Evolutionary conservation across 768 basidiomycete species (phyloP), one percentile per base, ranked within the genome.

Genomic region (Sarcomyxa edulis): DNA sequence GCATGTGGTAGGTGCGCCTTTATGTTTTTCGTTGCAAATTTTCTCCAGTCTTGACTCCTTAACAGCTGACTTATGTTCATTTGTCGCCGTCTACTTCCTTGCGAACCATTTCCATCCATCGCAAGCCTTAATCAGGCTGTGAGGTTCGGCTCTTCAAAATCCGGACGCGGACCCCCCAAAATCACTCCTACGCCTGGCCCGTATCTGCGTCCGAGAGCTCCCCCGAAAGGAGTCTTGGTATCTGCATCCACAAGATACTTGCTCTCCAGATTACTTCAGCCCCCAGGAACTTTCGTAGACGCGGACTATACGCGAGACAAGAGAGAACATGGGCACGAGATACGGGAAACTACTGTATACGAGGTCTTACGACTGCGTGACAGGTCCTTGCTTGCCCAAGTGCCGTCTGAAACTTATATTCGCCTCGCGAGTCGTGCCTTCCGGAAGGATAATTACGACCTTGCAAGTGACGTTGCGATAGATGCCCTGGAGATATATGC

Each of bases 21-120:
- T 6, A 5, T 15, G 31, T 10, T 19, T 14, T 3, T 16, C n/a
- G 19, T 21, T 8, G n/a, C 11, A 33, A 7, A 39, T 33, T 9
- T 10, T 20, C 15, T 36, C 25, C 27, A 20, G 34, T 32, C 6
- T 33, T 37, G 27, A 18, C 25, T 26, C 32, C 20, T 21, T 18
- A 22, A 31, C 40, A 51, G 81, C 64, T 84, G 70, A 84, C 78
- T 74, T 79, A 84, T 84, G 81, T 81, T 71, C 65, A 69, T 77
- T 76, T 79, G 81, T 71, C 80, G 77, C 63, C 71, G 63, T 64
- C 60, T 70, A 61, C 58, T 72, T 52, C 62, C 65, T 49, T 66
- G 66, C 7, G 21, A 15, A 20, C 14, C 22, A 20, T 9, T 22
- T n/a, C 12, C 23, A 18, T 37, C 18, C 5, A 16, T 15, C 10